Evolutionary conservation across 2,329 filamentous ascomycete species (phyloP).

Genomic region (Sporothrix brunneoviolacea): DNA sequence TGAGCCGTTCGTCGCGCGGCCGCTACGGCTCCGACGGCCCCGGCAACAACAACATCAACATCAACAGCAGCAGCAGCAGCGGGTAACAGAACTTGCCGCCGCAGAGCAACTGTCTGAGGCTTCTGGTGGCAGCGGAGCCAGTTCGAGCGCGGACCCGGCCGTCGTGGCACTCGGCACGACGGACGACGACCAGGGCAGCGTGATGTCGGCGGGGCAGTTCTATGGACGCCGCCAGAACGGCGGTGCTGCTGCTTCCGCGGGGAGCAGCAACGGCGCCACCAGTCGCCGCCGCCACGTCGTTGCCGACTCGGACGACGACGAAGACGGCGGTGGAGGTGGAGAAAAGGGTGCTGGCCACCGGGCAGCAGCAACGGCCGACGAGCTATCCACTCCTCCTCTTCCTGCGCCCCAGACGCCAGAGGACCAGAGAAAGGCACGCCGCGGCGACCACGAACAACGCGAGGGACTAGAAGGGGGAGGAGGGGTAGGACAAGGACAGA

Average conservation of each 20-base stretch:
- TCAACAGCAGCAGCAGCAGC: not conserved
- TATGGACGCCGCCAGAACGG: not conserved
- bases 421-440: too few relatives aligned
- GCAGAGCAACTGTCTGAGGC: not conserved
- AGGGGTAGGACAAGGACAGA: not conserved
- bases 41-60: too few relatives aligned
- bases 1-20: not conserved
- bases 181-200: conserved; percentile 9
- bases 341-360: too few relatives aligned
- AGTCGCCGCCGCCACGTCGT: conserved; percentile 3
- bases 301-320: conserved; percentile 14
- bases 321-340: too few relatives aligned
- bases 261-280: not conserved
- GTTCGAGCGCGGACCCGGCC: too few relatives aligned
- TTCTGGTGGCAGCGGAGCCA: not conserved
- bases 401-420: not conserved
- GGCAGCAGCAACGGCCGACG: not conserved
- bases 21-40: not conserved
- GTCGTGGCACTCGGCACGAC: conserved; percentile 9
- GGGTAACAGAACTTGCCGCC: not conserved
- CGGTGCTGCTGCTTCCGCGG: too few relatives aligned
- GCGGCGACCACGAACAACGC: not conserved
- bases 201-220: conserved; percentile 6
- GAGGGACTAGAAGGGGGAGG: not conserved
- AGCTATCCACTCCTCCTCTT: too few relatives aligned